Evolutionary conservation across 1,139 yeast species (phyloP), one percentile per base, ranked within the genome.

Genomic region (Hyphopichia pseudoburtonii): DNA sequence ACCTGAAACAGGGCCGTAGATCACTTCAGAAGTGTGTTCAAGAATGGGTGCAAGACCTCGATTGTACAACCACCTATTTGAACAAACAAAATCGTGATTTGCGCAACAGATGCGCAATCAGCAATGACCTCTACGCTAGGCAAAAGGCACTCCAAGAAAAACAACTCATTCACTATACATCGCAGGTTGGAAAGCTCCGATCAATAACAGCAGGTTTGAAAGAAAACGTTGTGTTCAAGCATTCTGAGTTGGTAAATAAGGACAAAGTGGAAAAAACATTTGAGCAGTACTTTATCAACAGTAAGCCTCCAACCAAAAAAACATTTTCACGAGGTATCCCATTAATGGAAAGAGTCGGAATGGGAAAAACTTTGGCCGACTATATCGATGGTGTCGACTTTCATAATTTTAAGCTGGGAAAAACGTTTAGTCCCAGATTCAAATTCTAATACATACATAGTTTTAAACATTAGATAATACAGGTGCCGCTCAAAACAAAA

Each of bases 351-450:
- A 43, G 68, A 26, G 33, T 48, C 4, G 70, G 69, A 0, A 43
- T 58, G 46, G 68, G 65, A 2, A 61, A 56, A 43, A 49, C 48
- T 8, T 49, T 70, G 32, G 61, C 61, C 2, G 75, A 70, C 38
- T 63, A 60, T 32, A 42, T 67, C 25, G 50, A 48, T 26, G 53
- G 52, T 5, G 39, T 33, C 2, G 56, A 56, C 1, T 46, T 54
- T 12, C 45, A 43, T 14, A 42, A 50, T 25, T 70, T 53, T 45
- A 54, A 51, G 33, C 54, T 62, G 52, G 76, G 76, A 1, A 44
- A 56, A 44, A 52, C 53, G 34, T 62, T 58, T 37, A 14, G 14
- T n/a, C 19, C 31, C 10, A 30, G 33, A 29, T 24, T 35, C 17
- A 30, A 35, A 17, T 15, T 19, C 17, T 23, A n/a, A 31, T 5